Conservation (phyloP, 2,329 filamentous ascomycete genomes). For the Podosphaera fusca region DNA sequence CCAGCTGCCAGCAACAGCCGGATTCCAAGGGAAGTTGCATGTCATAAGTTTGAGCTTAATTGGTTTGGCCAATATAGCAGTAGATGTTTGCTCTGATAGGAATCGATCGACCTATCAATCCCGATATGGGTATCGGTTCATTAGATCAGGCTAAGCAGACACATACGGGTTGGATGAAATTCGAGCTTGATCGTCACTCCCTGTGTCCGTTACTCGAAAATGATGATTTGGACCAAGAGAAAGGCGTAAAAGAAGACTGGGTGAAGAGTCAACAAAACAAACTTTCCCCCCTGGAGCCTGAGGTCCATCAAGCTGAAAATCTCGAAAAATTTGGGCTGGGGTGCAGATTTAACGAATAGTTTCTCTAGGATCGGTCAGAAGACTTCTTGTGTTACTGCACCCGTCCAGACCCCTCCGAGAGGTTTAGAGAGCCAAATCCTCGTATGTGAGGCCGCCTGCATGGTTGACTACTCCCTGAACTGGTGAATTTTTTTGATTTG, state of each 20-base stretch:
- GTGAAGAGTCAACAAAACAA: not conserved
- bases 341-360: not conserved
- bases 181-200: not conserved
- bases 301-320: not conserved
- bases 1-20: not conserved
- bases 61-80: not conserved
- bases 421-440: not conserved
- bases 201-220: not conserved
- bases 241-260: not conserved
- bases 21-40: slow-evolving; percentile 1
- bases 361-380: not conserved
- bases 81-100: not conserved
- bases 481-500: not conserved
- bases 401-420: not conserved
- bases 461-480: not conserved
- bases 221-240: not conserved
- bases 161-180: not conserved
- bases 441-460: not conserved
- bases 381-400: not conserved
- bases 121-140: not conserved
- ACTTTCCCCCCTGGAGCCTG: not conserved
- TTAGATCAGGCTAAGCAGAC: not conserved
- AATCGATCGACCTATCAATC: not conserved
- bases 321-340: not conserved
- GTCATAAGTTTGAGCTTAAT: not conserved